phyloP scores from a whole-genome alignment of 1,284 basidiomycete species.

The Apiotrichum domesticum region DNA sequence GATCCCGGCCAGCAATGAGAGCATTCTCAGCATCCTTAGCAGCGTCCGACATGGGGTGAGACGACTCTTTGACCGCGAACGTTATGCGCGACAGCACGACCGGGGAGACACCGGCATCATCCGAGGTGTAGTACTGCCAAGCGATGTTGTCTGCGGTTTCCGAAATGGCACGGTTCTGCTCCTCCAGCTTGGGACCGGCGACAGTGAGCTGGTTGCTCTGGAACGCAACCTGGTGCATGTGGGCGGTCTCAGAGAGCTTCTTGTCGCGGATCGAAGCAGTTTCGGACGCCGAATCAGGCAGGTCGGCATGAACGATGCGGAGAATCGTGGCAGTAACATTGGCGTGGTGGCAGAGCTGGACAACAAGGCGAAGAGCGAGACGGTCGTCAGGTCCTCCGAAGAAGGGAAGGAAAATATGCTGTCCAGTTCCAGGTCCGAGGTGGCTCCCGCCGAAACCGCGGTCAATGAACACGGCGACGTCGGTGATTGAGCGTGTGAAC shows the following conservation, averaged over 20 bases:
- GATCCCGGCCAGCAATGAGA: constrained; percentile 49
- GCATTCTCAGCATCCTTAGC: constrained; percentile 54
- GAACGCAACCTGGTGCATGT: constrained; percentile 41
- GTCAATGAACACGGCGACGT: constrained; percentile 79
- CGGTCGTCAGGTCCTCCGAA: constrained; percentile 90
- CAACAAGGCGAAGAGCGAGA: constrained; percentile 67
- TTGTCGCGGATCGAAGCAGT: constrained; percentile 20
- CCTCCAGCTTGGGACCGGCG: constrained; percentile 26
- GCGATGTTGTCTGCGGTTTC: constrained; percentile 49
- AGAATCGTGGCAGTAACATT: constrained; percentile 68
- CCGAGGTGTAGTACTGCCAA: constrained; percentile 41
- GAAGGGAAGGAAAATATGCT: constrained; percentile 79
- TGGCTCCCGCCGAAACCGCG: constrained; percentile 50
- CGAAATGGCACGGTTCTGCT: constrained; percentile 35
- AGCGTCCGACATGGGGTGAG: constrained; percentile 48
- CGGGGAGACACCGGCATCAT: constrained; percentile 14
- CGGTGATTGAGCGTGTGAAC: constrained; percentile 57
- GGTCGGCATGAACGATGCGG: constrained; percentile 48
- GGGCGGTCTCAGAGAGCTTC: constrained; percentile 26
- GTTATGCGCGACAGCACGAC: constrained; percentile 27
- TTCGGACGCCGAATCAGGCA: constrained; percentile 49
- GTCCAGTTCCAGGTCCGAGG: constrained; percentile 38
- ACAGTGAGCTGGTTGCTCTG: constrained; percentile 41
- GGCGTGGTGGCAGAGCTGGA: constrained; percentile 61
- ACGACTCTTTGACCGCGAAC: constrained; percentile 29